Base-by-base conservation (phyloP, 23 red algal genomes). In the Gracilaria domingensis region DNA sequence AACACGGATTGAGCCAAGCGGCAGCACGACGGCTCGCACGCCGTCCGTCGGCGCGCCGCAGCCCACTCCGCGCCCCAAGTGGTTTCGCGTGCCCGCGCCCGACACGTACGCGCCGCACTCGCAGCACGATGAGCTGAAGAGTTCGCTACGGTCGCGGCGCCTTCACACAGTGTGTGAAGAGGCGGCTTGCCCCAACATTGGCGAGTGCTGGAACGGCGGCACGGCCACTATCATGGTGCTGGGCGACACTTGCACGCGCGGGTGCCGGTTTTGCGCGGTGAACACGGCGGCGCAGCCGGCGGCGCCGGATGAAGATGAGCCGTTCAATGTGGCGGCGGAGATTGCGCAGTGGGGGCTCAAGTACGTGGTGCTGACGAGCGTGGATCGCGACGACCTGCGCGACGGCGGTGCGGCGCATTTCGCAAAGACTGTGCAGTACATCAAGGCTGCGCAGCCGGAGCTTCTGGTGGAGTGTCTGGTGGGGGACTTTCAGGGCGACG, bases 171-270 rank as follows among this genome's bases (percentile, higher is more conserved):
- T 99, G 29, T 99, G 97, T 82, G 97, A 99, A 70, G 97, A 99
- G 82, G 97, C 97, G 32, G 80, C 89, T n/a, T 99, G 97, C 79
- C 97, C 97, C 20, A 99, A 99, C 49, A 95, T 99, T 67, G 97
- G 97, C 37, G 97, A 99, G 39, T 99, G 97, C 82, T 99, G 97
- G 97, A 94, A 94, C 56, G 97, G 97, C 18, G 97, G 93, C 37
- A 99, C 97, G 25, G 97, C 97, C 7, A 99, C 97, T 23, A 93
- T 99, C 12, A 99, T 99, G 97, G 75, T 99, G 37, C 86, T 99
- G 35, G 97, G 97, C 11, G 97, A 99, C 54, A 99, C 97, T 13
- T 99, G 97, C 60, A 99, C 97, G 18, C 70, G 97, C 18, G 97
- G 97, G 36, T 99, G 97, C 87, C 90, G 94, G 17, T 99, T 99